Conservation (phyloP, 805 yeast species). For the Candida bentonensis region DNA sequence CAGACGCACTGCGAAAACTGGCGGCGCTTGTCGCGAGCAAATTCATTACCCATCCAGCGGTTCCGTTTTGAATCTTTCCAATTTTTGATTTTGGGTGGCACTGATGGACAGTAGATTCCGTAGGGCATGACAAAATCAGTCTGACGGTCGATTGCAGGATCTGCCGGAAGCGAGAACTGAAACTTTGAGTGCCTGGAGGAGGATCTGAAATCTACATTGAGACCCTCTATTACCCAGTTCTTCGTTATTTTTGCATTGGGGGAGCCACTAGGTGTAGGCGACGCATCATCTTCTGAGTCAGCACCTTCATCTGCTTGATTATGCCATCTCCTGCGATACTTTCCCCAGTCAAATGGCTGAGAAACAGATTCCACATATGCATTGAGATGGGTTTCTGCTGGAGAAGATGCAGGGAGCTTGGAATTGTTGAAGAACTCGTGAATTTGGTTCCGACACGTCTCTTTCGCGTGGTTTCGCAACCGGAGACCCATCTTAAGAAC, state of each 20-base stretch:
- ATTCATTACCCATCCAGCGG: constrained; percentile 3
- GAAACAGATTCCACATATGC: constrained; percentile 6
- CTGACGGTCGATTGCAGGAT: not conserved
- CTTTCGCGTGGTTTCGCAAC: not conserved
- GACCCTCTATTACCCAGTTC: not conserved
- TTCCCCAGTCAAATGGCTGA: constrained; percentile 7
- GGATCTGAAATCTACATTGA: not conserved
- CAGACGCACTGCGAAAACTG: constrained; percentile 14
- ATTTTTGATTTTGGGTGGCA: constrained; percentile 13
- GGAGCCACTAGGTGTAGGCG: too few species aligned
- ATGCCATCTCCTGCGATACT: constrained; percentile 4
- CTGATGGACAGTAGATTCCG: constrained; percentile 23
- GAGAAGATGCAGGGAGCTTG: constrained; percentile 1
- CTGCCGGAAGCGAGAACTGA: constrained; percentile 5
- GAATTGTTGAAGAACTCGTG: constrained; percentile 1
- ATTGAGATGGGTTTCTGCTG: constrained; percentile 2
- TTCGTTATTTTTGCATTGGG: not conserved
- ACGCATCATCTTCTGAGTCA: constrained; percentile 1
- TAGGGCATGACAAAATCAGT: constrained; percentile 22
- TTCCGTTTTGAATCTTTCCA: constrained; percentile 20
- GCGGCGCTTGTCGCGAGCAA: constrained; percentile 1
- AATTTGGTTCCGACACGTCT: not conserved
- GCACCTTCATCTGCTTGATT: constrained; percentile 1
- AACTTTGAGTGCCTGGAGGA: constrained; percentile 2
- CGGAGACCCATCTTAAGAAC: not conserved